Percentiles rank a stretch among this genome's conserved stretches.
These are phyloP conservation scores for Epichloe bromicola DNA, from an alignment of 2,329 filamentous ascomycete species.

Conservation along the genomic window DNA sequence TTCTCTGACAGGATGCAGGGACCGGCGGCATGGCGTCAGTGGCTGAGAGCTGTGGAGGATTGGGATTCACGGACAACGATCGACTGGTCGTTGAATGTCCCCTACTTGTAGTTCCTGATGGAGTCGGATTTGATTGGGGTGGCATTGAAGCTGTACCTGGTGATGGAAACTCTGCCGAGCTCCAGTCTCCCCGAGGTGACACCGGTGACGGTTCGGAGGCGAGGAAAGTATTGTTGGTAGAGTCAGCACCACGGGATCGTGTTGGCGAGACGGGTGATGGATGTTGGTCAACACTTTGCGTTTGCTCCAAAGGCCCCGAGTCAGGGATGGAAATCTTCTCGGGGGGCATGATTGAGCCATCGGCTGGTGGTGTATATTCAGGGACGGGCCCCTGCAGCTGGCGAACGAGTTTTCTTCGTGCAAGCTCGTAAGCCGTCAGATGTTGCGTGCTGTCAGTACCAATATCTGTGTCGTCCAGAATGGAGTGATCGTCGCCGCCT, in stretches of 20 bases:
- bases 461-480: conserved; percentile 27
- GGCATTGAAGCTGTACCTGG: conserved; percentile 24
- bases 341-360: conserved; percentile 12
- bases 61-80: conserved; percentile 6
- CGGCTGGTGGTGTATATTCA: conserved; percentile 31
- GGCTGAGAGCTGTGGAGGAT: background rate
- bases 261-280: conserved; percentile 10
- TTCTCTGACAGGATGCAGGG: conserved; percentile 25
- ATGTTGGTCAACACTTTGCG: conserved; percentile 8
- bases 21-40: conserved; percentile 2
- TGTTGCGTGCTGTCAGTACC: conserved; percentile 26
- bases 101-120: conserved; percentile 9
- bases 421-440: conserved; percentile 36
- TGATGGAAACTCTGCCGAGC: conserved; percentile 27
- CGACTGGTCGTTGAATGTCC: conserved; percentile 5
- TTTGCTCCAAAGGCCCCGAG: conserved; percentile 2
- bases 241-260: conserved; percentile 10
- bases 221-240: conserved; percentile 23
- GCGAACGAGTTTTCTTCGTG: conserved; percentile 35
- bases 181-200: conserved; percentile 32
- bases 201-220: conserved; percentile 35
- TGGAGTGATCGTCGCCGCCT: conserved; percentile 21
- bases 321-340: conserved; percentile 18
- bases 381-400: conserved; percentile 38
- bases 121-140: conserved; percentile 7